phyloP scores from a whole-genome alignment of 2,329 filamentous ascomycete genomes.

The Diaporthe citri region DNA sequence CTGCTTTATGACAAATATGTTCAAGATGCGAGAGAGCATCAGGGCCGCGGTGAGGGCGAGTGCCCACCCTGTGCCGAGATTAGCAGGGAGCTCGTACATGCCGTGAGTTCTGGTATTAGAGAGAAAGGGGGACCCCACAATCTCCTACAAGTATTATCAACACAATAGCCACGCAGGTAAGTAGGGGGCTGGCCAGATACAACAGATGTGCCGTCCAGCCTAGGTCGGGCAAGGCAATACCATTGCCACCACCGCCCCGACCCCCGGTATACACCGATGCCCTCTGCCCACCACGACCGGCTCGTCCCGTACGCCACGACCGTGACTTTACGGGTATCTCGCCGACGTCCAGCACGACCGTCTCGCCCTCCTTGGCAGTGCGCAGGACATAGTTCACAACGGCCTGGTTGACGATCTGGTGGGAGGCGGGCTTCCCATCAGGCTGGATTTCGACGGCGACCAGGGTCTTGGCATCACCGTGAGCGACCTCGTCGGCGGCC shows the following conservation, averaged over 20 bases:
- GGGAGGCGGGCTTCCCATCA: conserved; percentile 45
- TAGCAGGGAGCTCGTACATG: background rate
- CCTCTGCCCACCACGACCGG: conserved; percentile 42
- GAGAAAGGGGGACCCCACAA: conserved; percentile 48
- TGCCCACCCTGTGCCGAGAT: conserved; percentile 58
- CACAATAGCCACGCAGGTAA: conserved; percentile 58
- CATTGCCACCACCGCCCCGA: conserved; percentile 48
- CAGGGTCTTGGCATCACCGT: conserved; percentile 56
- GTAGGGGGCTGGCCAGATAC: conserved; percentile 60
- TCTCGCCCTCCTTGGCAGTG: conserved; percentile 67
- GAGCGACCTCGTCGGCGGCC: conserved; percentile 63
- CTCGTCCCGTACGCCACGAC: conserved; percentile 46
- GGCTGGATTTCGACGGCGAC: conserved; percentile 52
- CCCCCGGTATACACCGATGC: conserved; percentile 42
- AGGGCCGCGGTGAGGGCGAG: conserved; percentile 61
- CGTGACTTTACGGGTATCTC: conserved; percentile 59
- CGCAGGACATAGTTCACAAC: conserved; percentile 67
- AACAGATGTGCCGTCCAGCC: conserved; percentile 63
- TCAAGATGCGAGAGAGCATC: conserved; percentile 66
- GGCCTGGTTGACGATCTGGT: conserved; percentile 62
- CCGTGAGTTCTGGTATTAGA: background rate
- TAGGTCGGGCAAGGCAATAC: conserved; percentile 50
- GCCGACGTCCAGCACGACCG: conserved; percentile 69
- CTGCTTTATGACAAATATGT: conserved; percentile 68
- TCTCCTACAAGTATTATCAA: conserved; percentile 62